Percentiles rank a stretch among this genome's conserved stretches.
phyloP scores from a whole-genome alignment of 1,139 yeast genomes.

The Kurtzmaniella quercitrusa region DNA sequence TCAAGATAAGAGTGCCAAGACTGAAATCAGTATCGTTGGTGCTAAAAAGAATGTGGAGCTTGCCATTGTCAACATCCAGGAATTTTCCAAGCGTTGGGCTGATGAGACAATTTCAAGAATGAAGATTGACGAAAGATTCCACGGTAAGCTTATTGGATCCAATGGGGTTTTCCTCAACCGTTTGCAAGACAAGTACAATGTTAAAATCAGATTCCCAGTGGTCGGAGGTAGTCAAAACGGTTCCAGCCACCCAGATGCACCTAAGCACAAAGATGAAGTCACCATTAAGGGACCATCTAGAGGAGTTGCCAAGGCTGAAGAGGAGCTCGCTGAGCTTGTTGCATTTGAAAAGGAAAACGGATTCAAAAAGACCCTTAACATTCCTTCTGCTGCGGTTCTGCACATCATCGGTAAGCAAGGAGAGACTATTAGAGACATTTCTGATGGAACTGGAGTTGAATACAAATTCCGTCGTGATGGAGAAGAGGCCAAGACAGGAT shows the following conservation, averaged over 20 bases:
- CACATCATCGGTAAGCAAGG: slow-evolving; percentile 89
- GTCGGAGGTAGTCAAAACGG: slow-evolving; percentile 21
- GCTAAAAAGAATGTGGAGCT: slow-evolving; percentile 75
- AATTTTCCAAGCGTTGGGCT: slow-evolving; percentile 71
- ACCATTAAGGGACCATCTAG: slow-evolving; percentile 87
- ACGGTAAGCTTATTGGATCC: slow-evolving; percentile 80
- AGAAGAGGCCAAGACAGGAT: slow-evolving; percentile 38
- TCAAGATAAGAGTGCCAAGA: slow-evolving; percentile 40
- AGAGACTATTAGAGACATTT: slow-evolving; percentile 76
- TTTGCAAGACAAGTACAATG: slow-evolving; percentile 85
- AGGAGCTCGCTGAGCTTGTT: slow-evolving; percentile 78
- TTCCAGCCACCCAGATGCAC: slow-evolving; percentile 22
- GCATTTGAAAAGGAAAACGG: slow-evolving; percentile 90
- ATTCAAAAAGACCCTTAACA: slow-evolving; percentile 53
- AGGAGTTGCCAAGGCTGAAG: slow-evolving; percentile 81
- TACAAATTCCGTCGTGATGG: slow-evolving; percentile 57
- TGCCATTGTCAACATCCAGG: slow-evolving; percentile 57
- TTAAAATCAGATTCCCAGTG: slow-evolving; percentile 71
- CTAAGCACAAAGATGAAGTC: slow-evolving; percentile 57
- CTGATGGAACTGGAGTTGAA: slow-evolving; percentile 76
- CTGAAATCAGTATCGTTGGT: slow-evolving; percentile 67
- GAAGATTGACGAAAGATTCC: slow-evolving; percentile 72
- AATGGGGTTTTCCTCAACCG: slow-evolving; percentile 80
- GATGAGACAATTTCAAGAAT: slow-evolving; percentile 71
- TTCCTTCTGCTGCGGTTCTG: slow-evolving; percentile 73